Evolutionary conservation across 1,284 basidiomycete genomes (phyloP).

Genomic region (Puccinia novopanici): DNA sequence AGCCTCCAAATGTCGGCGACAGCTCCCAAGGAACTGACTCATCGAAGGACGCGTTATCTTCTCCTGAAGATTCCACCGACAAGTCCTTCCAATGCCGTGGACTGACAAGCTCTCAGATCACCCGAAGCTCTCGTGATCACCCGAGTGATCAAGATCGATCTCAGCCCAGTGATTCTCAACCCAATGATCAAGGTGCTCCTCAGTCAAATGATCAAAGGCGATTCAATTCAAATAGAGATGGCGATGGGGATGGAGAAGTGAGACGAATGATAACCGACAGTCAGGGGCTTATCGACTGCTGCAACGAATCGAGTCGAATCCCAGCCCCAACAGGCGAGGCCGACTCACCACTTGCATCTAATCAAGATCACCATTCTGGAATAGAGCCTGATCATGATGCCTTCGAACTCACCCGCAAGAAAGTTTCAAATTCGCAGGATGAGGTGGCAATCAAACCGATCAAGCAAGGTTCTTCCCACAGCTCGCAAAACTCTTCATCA

Average conservation of each 20-base stretch:
- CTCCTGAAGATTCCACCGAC: background rate
- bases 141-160: background rate
- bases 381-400: background rate
- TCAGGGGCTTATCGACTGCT: background rate
- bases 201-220: background rate
- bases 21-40: background rate
- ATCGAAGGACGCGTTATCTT: background rate
- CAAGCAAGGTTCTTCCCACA: background rate
- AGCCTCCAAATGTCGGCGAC: too few relatives aligned
- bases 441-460: background rate
- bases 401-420: background rate
- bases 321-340: background rate
- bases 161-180: too few relatives aligned
- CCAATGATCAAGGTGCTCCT: background rate
- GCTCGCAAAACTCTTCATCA: background rate
- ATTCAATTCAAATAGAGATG: too few relatives aligned
- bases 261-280: background rate
- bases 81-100: slow-evolving; percentile 2
- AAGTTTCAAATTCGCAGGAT: background rate
- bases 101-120: slow-evolving; percentile 12
- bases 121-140: background rate
- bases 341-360: background rate
- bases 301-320: background rate
- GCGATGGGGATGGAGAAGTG: background rate
- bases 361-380: background rate